Evolutionary conservation across 345 rosid species (phyloP), one percentile per base, ranked within the genome.

Genomic region (Dovyalis caffra): DNA sequence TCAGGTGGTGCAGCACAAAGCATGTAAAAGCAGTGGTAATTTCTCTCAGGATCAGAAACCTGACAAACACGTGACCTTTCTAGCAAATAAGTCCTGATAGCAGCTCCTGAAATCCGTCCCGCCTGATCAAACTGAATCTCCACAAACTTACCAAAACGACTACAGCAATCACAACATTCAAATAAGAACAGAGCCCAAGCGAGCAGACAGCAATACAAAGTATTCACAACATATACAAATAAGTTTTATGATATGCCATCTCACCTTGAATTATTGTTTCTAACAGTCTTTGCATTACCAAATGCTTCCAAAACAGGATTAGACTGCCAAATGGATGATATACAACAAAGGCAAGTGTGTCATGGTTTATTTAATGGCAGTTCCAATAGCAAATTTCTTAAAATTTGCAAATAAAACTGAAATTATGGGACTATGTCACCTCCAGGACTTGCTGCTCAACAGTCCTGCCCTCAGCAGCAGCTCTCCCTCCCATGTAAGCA

Each of bases 61-160:
- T 95, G 99, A 83, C 99, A 95, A 77, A 95, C 99, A 79, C 99
- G 97, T 64, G 99, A 95, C 82, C 99, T 93, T 88, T 93, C 99
- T 70, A 93, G 87, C 89, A 93, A 82, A 81, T 95, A 95, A 82
- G 99, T 95, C 86, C 98, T 87, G 80, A 95, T 87, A 20, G 99
- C 99, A 85, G 99, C 99, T 80, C 99, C 99, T 6, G 98, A 95
- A 84, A 95, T 93, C 81, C 87, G 90, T 85, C 98, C 98, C 35
- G 76, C 76, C 68, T 70, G 83, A 79, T 95, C 98, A 86, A 95
- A 95, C 77, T 95, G 99, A 83, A 95, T 87, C 90, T 95, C 99
- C 90, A 95, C 99, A 68, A 95, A 93, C 91, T 95, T 93, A 88
- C 99, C 99, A 73, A 95, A 95, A 66, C 98, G 98, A 87, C 99